A percentile compares a stretch with the other conserved stretches of the same genome.
These are phyloP conservation scores for Stachybotrys elegans DNA, from an alignment of 2,329 filamentous ascomycete genomes.

Conservation along the genomic window DNA sequence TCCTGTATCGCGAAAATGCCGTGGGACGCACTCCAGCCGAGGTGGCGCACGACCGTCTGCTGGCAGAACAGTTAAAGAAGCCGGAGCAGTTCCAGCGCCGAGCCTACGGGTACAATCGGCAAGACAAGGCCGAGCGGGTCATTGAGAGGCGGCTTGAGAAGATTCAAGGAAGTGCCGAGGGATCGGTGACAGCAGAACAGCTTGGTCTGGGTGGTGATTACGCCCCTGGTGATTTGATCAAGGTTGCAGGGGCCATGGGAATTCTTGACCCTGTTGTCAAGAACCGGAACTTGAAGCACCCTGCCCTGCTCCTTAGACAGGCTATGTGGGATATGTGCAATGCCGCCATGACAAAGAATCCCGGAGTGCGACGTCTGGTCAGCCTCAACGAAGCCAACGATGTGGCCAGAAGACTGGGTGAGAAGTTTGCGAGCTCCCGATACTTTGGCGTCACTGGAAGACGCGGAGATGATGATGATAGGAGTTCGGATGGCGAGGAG, in stretches of 20 bases:
- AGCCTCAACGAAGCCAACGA: slow-evolving; percentile 54
- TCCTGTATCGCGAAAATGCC: slow-evolving; percentile 68
- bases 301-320: too few species aligned
- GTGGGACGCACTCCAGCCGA: slow-evolving; percentile 71
- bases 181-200: slow-evolving; percentile 5
- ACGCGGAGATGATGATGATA: slow-evolving; percentile 17
- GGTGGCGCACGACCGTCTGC: slow-evolving; percentile 52
- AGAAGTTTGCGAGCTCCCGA: slow-evolving; percentile 35
- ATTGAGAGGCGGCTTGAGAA: background rate
- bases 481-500: slow-evolving; percentile 17
- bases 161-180: too few species aligned
- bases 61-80: slow-evolving; percentile 29
- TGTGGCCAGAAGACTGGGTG: slow-evolving; percentile 50
- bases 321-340: slow-evolving; percentile 29
- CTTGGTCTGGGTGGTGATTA: slow-evolving; percentile 23
- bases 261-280: slow-evolving; percentile 9
- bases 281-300: too few species aligned
- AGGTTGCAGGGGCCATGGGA: slow-evolving; percentile 14
- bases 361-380: slow-evolving; percentile 42
- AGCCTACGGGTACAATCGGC: background rate
- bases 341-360: slow-evolving; percentile 23
- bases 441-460: slow-evolving; percentile 30
- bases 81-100: slow-evolving; percentile 7
- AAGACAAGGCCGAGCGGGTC: background rate
- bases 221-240: slow-evolving; percentile 15